Evolutionary conservation across 495 filamentous ascomycete genomes (phyloP), one percentile per base, ranked within the genome.

Genomic region (Penicillium turbatum): DNA sequence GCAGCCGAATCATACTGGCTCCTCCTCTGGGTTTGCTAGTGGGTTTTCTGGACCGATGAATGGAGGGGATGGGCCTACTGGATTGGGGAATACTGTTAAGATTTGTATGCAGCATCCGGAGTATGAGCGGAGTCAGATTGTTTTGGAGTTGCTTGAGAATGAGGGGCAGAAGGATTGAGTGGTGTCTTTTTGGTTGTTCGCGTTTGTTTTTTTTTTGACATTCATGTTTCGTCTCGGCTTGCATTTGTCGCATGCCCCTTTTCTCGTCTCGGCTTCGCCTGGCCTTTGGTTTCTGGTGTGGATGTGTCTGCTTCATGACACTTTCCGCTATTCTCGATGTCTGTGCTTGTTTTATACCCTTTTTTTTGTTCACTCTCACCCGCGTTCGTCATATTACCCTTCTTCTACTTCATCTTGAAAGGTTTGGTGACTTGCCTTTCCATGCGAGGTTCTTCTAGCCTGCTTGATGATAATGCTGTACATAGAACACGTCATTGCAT

Each of bases 71-170:
- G 21, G 21, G 21, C 51, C 36, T 21, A 50, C 31, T 2, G 41
- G 27, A 2, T 3, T 44, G 15, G 67, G 68, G 12, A 72, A 84
- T 52, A 95, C 85, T 2, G 84, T 97, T 48, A 98, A 98, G 79
- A 82, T 98, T 36, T 88, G 86, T 56, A 92, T 97, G 89, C 89
- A 90, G 61, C 92, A 97, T 72, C 93, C 93, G 1, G 88, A 95
- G 69, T 74, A 86, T 53, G 78, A 88, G 42, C 80, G 86, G 19
- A 84, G 80, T 54, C 90, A 95, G 73, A 82, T 98, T 56, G 85
- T 97, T 48, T 70, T 97, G 56, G 95, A 97, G 70, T 79, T 98
- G 80, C 68, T 96, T 61, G 79, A 97, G 56, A 98, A 98, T 69
- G 90, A 95, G 65, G 91, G 89, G n/a, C 86, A 91, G 68, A 86